Base-by-base conservation (phyloP, 345 rosid species). In the Chamaenerion angustifolium region DNA sequence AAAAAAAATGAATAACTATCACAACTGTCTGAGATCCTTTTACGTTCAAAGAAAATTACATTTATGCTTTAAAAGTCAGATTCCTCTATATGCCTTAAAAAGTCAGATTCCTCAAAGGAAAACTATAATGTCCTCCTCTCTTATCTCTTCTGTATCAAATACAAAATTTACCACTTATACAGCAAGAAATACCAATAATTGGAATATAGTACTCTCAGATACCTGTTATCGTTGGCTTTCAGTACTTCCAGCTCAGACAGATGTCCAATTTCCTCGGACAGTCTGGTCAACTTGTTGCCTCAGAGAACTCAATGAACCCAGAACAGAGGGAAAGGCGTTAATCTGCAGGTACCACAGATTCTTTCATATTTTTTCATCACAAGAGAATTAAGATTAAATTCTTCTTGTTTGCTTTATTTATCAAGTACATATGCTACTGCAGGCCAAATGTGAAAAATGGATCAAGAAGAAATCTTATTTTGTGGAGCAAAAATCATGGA, bases 191-290 rank as follows among this genome's bases (percentile, higher is more conserved):
- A 7, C 37, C 37, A 31, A 7, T 31, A 31, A 31, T 8, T 1
- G 37, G 37, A 31, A 31, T 31, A 8, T 31, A 31, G 37, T 31
- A 31, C 37, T 31, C 37, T 31, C 37, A 31, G 37, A 31, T 74
- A 70, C 97, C 95, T 81, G 68, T 90, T 90, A 67, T 78, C 79
- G 60, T 75, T 73, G 56, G 75, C 83, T 65, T 71, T 81, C 51
- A 90, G 68, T 64, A 90, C 70, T 74, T 86, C 98, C 12, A 90
- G 92, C 69, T 64, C 70, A 57, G 70, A 62, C 43, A 83, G 76
- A 65, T 68, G 64, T 48, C 88, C 79, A 47, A 86, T 60, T 69
- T 86, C 95, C 55, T 46, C 37, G 0, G 95, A 95, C 48, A 90
- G 73, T 70, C 70, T 55, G 56, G 71, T 75, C 72, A 86, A 63